Conservation (phyloP, 306 rosid species). For the Prunus armeniaca region DNA sequence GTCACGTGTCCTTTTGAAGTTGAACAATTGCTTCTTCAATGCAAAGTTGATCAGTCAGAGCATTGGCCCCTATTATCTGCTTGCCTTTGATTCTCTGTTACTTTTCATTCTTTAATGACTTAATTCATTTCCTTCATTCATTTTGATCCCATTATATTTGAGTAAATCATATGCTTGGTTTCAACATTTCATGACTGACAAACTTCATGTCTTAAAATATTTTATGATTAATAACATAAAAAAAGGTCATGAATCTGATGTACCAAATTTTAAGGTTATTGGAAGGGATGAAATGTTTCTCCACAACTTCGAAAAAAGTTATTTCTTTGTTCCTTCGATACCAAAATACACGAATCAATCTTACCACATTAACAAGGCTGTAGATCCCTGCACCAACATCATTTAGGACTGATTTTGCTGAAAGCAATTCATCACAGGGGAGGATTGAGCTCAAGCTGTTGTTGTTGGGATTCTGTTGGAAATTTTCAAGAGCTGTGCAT, state of each 20-base stretch:
- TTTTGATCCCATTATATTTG: too few relatives aligned
- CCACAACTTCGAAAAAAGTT: not conserved
- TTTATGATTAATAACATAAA: too few relatives aligned
- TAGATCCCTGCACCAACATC: constrained; percentile 45
- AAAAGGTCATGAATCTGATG: too few relatives aligned
- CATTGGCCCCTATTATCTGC: too few relatives aligned
- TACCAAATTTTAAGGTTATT: too few relatives aligned
- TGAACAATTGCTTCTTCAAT: not conserved
- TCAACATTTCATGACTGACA: too few relatives aligned
- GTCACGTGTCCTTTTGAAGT: not conserved
- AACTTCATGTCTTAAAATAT: too few relatives aligned
- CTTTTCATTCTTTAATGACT: too few relatives aligned
- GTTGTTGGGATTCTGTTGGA: constrained; percentile 58
- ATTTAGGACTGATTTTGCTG: constrained; percentile 46
- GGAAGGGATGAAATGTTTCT: not conserved
- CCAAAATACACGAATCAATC: not conserved
- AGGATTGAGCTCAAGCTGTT: constrained; percentile 59
- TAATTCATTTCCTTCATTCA: too few relatives aligned
- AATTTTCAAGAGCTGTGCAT: constrained; percentile 56
- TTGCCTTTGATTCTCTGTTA: too few relatives aligned
- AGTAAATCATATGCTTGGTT: too few relatives aligned
- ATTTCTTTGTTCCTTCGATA: not conserved
- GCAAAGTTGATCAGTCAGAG: too few relatives aligned
- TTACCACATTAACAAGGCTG: constrained; percentile 53
- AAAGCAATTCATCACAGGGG: constrained; percentile 54